Percentiles rank a stretch among this genome's conserved stretches.
Conservation (phyloP, 2,329 filamentous ascomycete genomes). For the Kalmusia sp. region DNA sequence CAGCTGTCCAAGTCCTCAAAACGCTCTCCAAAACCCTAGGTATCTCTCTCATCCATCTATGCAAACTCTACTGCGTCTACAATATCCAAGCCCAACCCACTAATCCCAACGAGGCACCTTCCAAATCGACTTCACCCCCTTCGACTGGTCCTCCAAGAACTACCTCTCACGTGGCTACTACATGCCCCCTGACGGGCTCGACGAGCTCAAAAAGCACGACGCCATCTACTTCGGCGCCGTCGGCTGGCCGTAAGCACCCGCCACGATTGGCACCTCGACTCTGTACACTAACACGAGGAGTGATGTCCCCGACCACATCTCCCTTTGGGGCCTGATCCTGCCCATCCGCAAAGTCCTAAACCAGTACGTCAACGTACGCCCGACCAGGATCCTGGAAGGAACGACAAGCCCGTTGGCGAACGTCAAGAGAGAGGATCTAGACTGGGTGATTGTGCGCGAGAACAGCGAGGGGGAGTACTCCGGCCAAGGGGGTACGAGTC, state of each 20-base stretch:
- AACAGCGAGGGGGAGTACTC: constrained; percentile 59
- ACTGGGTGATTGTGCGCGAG: constrained; percentile 58
- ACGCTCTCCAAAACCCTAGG: constrained; percentile 52
- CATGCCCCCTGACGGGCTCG: constrained; percentile 59
- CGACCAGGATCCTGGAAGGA: constrained; percentile 52
- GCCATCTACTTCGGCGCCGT: constrained; percentile 67
- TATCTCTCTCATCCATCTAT: background rate
- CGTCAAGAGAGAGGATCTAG: constrained; percentile 47
- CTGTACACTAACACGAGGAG: too few relatives aligned
- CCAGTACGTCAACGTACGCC: constrained; percentile 73
- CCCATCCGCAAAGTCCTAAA: constrained; percentile 72
- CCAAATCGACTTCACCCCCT: constrained; percentile 58
- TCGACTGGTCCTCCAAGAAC: constrained; percentile 58
- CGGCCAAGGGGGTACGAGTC: constrained; percentile 54
- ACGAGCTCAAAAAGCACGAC: constrained; percentile 59
- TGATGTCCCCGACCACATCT: constrained; percentile 71
- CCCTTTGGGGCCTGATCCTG: constrained; percentile 71
- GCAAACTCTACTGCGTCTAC: background rate
- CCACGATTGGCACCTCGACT: too few relatives aligned
- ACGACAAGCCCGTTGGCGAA: constrained; percentile 50
- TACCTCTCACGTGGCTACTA: constrained; percentile 62
- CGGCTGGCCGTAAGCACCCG: too few relatives aligned
- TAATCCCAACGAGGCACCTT: constrained; percentile 47
- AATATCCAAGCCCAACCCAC: background rate
- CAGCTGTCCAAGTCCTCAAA: constrained; percentile 39